A percentile compares a stretch with the other conserved stretches of the same genome.
Conservation (phyloP, 306 rosid genomes). For the Mucuna pruriens region DNA sequence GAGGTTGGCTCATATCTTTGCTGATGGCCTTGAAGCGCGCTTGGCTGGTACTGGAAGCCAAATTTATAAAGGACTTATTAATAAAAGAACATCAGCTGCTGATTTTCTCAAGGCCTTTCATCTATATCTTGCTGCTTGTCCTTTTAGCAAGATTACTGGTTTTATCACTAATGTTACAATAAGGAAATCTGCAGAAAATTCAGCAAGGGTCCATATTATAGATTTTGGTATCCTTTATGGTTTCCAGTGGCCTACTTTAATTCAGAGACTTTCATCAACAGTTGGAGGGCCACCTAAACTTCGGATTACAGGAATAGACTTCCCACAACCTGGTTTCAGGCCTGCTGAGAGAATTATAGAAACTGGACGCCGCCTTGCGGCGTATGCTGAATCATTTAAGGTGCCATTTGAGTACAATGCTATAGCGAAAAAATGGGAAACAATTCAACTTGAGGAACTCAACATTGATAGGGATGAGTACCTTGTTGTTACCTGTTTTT, state of each 20-base stretch:
- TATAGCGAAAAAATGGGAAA: slow-evolving; percentile 90
- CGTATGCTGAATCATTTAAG: slow-evolving; percentile 73
- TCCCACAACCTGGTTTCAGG: slow-evolving; percentile 95
- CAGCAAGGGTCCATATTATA: slow-evolving; percentile 72
- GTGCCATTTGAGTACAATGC: slow-evolving; percentile 87
- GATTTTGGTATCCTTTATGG: slow-evolving; percentile 97
- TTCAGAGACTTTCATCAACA: slow-evolving; percentile 65
- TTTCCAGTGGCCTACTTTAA: slow-evolving; percentile 94
- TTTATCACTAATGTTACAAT: slow-evolving; percentile 70
- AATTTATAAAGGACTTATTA: slow-evolving; percentile 82
- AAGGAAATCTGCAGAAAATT: slow-evolving; percentile 41
- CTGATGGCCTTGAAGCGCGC: slow-evolving; percentile 96
- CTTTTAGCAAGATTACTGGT: slow-evolving; percentile 74
- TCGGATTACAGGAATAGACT: slow-evolving; percentile 92
- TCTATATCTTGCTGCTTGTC: slow-evolving; percentile 87
- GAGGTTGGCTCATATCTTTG: slow-evolving; percentile 83
- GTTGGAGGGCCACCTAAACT: slow-evolving; percentile 80
- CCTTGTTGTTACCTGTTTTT: slow-evolving; percentile 74
- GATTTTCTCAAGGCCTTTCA: slow-evolving; percentile 81
- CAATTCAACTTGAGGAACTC: slow-evolving; percentile 79
- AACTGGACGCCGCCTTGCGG: slow-evolving; percentile 83
- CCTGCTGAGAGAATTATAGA: slow-evolving; percentile 92
- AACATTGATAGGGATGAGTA: slow-evolving; percentile 75
- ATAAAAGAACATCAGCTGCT: slow-evolving; percentile 72
- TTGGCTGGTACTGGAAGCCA: slow-evolving; percentile 98